These are phyloP conservation scores for Phenoliferia sp. DNA, from an alignment of 1,284 basidiomycete genomes.

Conservation along the genomic window DNA sequence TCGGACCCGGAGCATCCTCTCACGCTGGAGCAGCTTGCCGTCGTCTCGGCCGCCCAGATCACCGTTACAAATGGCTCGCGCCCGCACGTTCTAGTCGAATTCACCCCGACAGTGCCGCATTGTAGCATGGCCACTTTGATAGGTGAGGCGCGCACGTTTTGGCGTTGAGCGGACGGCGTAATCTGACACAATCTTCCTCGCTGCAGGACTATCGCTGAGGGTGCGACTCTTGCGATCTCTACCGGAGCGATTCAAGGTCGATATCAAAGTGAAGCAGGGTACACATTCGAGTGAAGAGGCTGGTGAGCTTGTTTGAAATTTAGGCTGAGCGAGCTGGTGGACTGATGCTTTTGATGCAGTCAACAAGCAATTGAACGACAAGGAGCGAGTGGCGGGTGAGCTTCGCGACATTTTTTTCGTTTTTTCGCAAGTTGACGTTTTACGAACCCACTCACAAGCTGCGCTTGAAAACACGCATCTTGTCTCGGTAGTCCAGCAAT, in stretches of 20 bases:
- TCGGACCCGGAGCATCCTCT: conserved; percentile 94
- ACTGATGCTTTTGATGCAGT: conserved; percentile 50
- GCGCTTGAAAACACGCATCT: conserved; percentile 89
- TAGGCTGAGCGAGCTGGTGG: not conserved
- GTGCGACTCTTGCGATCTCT: conserved; percentile 85
- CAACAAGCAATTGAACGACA: conserved; percentile 98
- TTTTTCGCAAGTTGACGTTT: too few relatives aligned
- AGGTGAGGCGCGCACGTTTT: conserved; percentile 52
- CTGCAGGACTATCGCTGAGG: conserved; percentile 78
- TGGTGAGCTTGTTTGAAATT: conserved; percentile 47
- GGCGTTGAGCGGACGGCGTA: not conserved
- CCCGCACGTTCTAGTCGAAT: conserved; percentile 69
- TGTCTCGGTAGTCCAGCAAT: conserved; percentile 82
- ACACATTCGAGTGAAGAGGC: conserved; percentile 93
- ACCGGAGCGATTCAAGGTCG: conserved; percentile 88
- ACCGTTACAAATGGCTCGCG: conserved; percentile 58
- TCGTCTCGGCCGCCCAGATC: conserved; percentile 87
- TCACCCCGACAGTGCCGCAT: conserved; percentile 96
- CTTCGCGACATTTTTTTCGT: not conserved
- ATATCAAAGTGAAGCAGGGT: conserved; percentile 86
- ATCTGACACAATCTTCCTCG: conserved; percentile 2
- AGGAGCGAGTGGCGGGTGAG: conserved; percentile 77
- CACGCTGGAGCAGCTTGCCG: conserved; percentile 91
- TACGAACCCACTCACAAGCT: conserved; percentile 48
- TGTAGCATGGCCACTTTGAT: conserved; percentile 98